Conservation (phyloP, 345 rosid genomes). For the Firmiana major region DNA sequence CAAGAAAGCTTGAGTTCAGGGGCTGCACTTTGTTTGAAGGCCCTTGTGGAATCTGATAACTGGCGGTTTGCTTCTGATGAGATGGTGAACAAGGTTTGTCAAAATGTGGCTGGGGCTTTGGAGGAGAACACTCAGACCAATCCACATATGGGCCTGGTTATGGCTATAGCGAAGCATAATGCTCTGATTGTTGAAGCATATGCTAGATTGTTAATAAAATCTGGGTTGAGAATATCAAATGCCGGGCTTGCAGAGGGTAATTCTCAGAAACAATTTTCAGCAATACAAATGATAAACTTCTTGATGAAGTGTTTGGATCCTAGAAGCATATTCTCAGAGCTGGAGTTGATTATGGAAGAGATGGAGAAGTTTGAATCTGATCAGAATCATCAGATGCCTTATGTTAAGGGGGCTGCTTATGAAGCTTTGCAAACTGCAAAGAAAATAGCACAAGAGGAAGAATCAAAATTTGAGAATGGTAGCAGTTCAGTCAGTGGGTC, state of each 20-base stretch:
- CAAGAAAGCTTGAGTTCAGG: conserved; percentile 86
- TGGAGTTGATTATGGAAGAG: conserved; percentile 60
- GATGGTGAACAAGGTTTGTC: conserved; percentile 86
- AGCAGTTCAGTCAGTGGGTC: conserved; percentile 63
- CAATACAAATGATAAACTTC: conserved; percentile 87
- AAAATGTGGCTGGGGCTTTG: conserved; percentile 78
- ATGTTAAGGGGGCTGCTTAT: conserved; percentile 85
- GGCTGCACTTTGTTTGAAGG: conserved; percentile 81
- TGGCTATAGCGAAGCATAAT: conserved; percentile 85
- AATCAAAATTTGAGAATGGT: conserved; percentile 53
- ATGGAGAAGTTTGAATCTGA: conserved; percentile 84
- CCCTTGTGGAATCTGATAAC: conserved; percentile 84
- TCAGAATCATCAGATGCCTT: conserved; percentile 76
- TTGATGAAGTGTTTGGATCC: conserved; percentile 80
- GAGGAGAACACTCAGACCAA: conserved; percentile 73
- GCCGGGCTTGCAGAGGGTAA: conserved; percentile 60
- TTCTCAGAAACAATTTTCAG: conserved; percentile 78
- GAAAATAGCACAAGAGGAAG: conserved; percentile 53
- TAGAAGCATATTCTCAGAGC: conserved; percentile 71
- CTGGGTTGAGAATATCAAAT: conserved; percentile 53
- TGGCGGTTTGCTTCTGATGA: conserved; percentile 92
- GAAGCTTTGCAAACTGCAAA: conserved; percentile 84
- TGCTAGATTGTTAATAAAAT: conserved; percentile 70
- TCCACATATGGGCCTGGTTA: conserved; percentile 73
- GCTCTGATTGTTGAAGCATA: conserved; percentile 85